phyloP scores from a whole-genome alignment of 2,329 filamentous ascomycete genomes.

The Neurospora sp. region DNA sequence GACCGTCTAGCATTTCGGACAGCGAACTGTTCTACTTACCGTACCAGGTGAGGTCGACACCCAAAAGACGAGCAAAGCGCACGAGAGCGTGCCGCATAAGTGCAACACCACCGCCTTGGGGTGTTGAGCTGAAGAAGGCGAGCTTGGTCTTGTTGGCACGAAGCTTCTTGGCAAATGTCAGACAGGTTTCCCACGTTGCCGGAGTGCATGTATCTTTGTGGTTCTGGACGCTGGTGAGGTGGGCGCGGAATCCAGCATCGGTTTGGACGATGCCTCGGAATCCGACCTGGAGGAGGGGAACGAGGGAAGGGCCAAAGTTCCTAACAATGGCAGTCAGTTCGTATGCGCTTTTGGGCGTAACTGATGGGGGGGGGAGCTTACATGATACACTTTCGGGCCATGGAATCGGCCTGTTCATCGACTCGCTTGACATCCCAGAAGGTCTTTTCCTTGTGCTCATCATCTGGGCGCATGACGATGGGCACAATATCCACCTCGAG shows the following conservation, averaged over 20 bases:
- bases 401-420: slow-evolving; percentile 74
- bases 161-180: slow-evolving; percentile 53
- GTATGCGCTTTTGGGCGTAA: neutral
- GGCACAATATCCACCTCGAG: slow-evolving; percentile 67
- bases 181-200: slow-evolving; percentile 55
- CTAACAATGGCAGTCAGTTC: slow-evolving; percentile 28
- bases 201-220: slow-evolving; percentile 52
- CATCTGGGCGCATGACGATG: slow-evolving; percentile 48
- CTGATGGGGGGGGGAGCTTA: slow-evolving; percentile 30
- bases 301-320: slow-evolving; percentile 62
- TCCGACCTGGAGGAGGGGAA: slow-evolving; percentile 59
- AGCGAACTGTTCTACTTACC: slow-evolving; percentile 28
- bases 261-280: slow-evolving; percentile 61
- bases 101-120: slow-evolving; percentile 74
- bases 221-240: slow-evolving; percentile 44
- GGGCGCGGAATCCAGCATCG: slow-evolving; percentile 55
- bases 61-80: slow-evolving; percentile 56
- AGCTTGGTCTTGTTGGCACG: slow-evolving; percentile 56
- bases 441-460: slow-evolving; percentile 30
- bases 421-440: slow-evolving; percentile 50
- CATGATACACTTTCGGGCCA: slow-evolving; percentile 71
- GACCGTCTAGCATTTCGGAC: neutral
- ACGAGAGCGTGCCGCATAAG: slow-evolving; percentile 74
- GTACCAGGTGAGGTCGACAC: slow-evolving; percentile 66
- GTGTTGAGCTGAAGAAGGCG: slow-evolving; percentile 72